phyloP scores from a whole-genome alignment of 2,329 filamentous ascomycete genomes.

The Chrysosporium keratinophilum region DNA sequence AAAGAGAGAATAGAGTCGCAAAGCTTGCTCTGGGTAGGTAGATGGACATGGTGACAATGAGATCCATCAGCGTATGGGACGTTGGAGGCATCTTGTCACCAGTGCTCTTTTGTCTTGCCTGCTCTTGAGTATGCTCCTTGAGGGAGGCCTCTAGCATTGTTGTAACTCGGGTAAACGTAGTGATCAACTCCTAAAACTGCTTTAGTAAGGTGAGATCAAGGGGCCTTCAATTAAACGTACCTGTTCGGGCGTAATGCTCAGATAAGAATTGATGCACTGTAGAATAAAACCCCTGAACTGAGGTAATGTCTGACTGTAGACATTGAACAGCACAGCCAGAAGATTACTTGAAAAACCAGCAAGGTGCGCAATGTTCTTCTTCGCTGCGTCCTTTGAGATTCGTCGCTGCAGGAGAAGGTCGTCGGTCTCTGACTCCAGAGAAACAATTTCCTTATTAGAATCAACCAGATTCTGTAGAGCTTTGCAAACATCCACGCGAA shows the following conservation, averaged over 20 bases:
- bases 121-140: slow-evolving; percentile 52
- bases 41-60: slow-evolving; percentile 90
- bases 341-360: slow-evolving; percentile 74
- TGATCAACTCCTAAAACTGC: slow-evolving; percentile 55
- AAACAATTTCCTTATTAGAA: slow-evolving; percentile 72
- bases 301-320: slow-evolving; percentile 91
- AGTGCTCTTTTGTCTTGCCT: slow-evolving; percentile 51
- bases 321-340: slow-evolving; percentile 95
- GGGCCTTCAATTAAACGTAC: slow-evolving; percentile 23
- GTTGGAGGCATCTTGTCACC: slow-evolving; percentile 78
- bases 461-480: slow-evolving; percentile 79
- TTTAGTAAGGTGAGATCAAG: slow-evolving; percentile 12
- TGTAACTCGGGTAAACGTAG: slow-evolving; percentile 80
- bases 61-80: slow-evolving; percentile 88
- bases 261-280: slow-evolving; percentile 86
- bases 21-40: slow-evolving; percentile 87
- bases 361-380: slow-evolving; percentile 72
- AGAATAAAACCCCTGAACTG: slow-evolving; percentile 85
- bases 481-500: slow-evolving; percentile 78
- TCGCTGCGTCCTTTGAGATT: slow-evolving; percentile 62
- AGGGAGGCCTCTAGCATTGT: slow-evolving; percentile 70
- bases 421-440: slow-evolving; percentile 58
- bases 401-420: slow-evolving; percentile 67
- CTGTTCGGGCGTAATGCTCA: slow-evolving; percentile 69
- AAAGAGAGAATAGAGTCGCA: slow-evolving; percentile 72